Evolutionary conservation across 768 basidiomycete genomes (phyloP), one percentile per base, ranked within the genome.

Genomic region (Sistotremastrum niveocremeum): DNA sequence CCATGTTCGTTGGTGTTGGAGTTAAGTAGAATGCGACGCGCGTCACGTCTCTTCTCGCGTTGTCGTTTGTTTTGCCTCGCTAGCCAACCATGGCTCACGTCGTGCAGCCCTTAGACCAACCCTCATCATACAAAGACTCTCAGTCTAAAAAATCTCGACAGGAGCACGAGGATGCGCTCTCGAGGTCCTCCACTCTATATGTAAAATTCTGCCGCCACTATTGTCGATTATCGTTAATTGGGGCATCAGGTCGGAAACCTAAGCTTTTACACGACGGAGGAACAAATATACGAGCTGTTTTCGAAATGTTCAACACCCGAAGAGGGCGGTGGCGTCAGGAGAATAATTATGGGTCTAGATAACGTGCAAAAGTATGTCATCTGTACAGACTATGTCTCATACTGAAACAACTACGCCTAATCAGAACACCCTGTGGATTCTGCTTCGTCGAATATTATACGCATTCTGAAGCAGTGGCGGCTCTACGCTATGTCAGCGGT

Each of bases 381-480:
- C 30, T 11, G 10, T 10, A 35, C 34, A 31, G 7, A 37, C 34
- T 28, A n/a, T 47, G 11, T n/a, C 46, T 49, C 42, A 56, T 49
- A 30, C 40, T 49, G 7, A 12, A 29, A 10, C 32, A 10, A 58
- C 55, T 48, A 46, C 53, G 43, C 54, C 40, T 37, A 10, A 38
- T 33, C 57, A 88, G 86, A 57, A 93, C 88, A 41, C 91, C 88
- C 0, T 91, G 88, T 56, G 84, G 94, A 28, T 91, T 95, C 62
- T 91, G 94, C 66, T 97, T 91, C 54, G 93, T 93, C 48, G 87
- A 90, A 60, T 99, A 87, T 60, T 98, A 97, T 60, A 88, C 88
- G 7, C 90, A 97, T 57, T 71, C 79, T 4, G 93, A 98, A 63
- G 94, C 95, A 11, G 70, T 95, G 37, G 86, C 90, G 37, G 81